phyloP scores from a whole-genome alignment of 345 rosid genomes.

The Physaria fendleri region DNA sequence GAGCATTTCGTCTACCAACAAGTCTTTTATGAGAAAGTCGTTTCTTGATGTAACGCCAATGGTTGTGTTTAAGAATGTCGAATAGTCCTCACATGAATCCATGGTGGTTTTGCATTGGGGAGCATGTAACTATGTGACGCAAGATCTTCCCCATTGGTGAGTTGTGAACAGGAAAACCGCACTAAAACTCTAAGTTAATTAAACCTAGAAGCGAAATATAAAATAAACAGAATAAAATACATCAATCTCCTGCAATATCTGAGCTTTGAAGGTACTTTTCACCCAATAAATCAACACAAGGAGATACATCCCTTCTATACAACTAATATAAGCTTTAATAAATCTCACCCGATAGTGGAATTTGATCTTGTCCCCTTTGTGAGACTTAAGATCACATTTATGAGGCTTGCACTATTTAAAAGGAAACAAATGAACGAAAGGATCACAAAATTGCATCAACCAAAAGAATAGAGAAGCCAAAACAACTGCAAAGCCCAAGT shows the following conservation, averaged over 20 bases:
- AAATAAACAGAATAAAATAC: background rate
- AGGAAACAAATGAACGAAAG: too few relatives aligned
- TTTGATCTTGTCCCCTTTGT: too few relatives aligned
- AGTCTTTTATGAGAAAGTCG: constrained; percentile 44
- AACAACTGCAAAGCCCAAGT: too few relatives aligned
- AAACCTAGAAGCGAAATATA: constrained; percentile 32
- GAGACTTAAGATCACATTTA: too few relatives aligned
- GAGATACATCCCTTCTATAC: too few relatives aligned
- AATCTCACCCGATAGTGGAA: too few relatives aligned
- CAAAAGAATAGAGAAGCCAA: too few relatives aligned
- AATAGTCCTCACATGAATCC: constrained; percentile 69
- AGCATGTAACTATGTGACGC: constrained; percentile 24
- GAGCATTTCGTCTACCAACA: constrained; percentile 11
- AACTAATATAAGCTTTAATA: too few relatives aligned
- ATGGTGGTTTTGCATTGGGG: constrained; percentile 32
- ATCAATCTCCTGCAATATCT: background rate
- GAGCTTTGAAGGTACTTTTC: too few relatives aligned
- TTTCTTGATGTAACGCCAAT: constrained; percentile 63
- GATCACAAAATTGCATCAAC: too few relatives aligned
- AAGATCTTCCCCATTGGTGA: constrained; percentile 45
- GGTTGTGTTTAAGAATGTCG: constrained; percentile 53
- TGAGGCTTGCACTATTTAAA: too few relatives aligned
- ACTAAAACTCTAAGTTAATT: constrained; percentile 11
- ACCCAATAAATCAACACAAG: too few relatives aligned
- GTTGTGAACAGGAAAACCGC: background rate